A percentile compares a stretch with the other conserved stretches of the same genome.
Conservation (phyloP, 176 grass and related monocot species). For the Chrysopogon serrulatus region DNA sequence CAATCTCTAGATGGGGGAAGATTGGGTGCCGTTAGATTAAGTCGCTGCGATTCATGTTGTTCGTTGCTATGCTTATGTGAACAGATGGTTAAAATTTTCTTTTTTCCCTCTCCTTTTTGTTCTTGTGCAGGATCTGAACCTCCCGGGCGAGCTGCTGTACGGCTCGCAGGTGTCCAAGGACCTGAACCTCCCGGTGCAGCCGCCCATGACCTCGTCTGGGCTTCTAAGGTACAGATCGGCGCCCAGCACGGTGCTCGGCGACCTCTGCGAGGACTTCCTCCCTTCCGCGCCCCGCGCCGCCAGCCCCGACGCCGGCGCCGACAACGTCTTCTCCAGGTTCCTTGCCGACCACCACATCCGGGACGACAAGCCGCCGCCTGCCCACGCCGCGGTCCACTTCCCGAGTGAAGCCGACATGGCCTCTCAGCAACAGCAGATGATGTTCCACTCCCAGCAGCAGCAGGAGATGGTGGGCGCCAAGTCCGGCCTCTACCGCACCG, state of each 20-base stretch:
- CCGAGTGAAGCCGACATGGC: constrained; percentile 32
- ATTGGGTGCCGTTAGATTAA: not conserved
- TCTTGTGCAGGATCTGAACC: not conserved
- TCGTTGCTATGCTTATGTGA: not conserved
- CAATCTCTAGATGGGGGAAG: not conserved
- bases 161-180: constrained; percentile 85
- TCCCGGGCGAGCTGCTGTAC: constrained; percentile 48
- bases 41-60: not conserved
- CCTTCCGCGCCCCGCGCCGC: constrained; percentile 22
- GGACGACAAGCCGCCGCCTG: constrained; percentile 23
- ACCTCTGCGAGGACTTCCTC: constrained; percentile 83
- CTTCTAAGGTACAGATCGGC: constrained; percentile 89
- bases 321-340: constrained; percentile 77
- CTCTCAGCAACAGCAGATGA: constrained; percentile 48
- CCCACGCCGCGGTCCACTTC: constrained; percentile 49
- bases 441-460: constrained; percentile 63
- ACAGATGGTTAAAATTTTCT: not conserved
- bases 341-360: constrained; percentile 55
- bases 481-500: constrained; percentile 55
- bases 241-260: constrained; percentile 65
- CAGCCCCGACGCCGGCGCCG: constrained; percentile 57
- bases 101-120: not conserved
- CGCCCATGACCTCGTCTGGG: constrained; percentile 66
- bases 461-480: constrained; percentile 43
- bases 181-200: constrained; percentile 70